Base-by-base conservation (phyloP, 2,329 filamentous ascomycete species). In the Fusarium redolens region DNA sequence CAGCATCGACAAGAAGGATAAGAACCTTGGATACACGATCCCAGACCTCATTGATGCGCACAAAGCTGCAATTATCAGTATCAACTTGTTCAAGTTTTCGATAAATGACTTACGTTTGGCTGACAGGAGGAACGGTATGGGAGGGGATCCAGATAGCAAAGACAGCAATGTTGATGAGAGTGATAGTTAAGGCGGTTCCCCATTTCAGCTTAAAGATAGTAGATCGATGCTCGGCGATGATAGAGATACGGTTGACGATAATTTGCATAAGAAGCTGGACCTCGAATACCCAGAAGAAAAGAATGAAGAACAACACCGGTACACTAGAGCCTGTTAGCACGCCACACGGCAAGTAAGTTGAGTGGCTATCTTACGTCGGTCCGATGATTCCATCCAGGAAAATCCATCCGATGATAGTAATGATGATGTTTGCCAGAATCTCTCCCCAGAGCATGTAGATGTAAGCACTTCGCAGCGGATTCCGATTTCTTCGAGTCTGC, bases 61-160 rank as follows among this genome's bases (percentile, higher is more conserved):
- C 82, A 47, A 77, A 78, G 2, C 79, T 81, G 11, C 2, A 4
- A 7, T 20, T 22, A 33, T 73, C 18, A 70, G 64, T 6, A 25
- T 5, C 2, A 7, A 4, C 4, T 5, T 13, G 5, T 4, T 22
- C 1, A 11, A 4, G 1, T 1, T 0, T 7, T 13, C 6, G 6
- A 35, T 9, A 2, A 4, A 2, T 9, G 14, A 43, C 81, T 78
- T 66, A 82, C 79, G 73, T 76, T 4, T 81, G 54, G 38, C 79
- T 83, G 5, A 80, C 78, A 2, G 85, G 83, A 5, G 86, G 82
- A 3, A 70, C 65, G 0, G 74, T 69, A 41, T 86, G 84, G 1
- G 86, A 79, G 0, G 87, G 87, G 20, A 89, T 87, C 82, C 86
- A 89, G 47, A 89, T 87, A 55, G 79, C 81, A 64, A 87, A 88